Conservation (phyloP, 805 yeast species). For the Middelhovenomyces tepae region DNA sequence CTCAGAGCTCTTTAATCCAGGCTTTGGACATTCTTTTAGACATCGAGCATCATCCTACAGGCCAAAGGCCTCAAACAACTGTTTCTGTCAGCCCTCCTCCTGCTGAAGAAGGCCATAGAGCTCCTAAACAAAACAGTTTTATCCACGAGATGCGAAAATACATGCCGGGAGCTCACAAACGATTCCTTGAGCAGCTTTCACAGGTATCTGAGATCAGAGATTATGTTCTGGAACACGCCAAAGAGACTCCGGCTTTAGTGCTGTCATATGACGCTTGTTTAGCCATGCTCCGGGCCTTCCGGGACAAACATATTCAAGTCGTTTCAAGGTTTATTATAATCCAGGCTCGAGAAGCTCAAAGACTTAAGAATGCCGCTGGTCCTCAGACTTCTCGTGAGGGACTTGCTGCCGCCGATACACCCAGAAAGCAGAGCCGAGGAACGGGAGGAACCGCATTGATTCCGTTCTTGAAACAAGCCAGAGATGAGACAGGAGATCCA, state of each 20-base stretch:
- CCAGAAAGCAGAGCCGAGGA: constrained; percentile 56
- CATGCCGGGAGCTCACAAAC: constrained; percentile 83
- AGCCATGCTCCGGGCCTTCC: constrained; percentile 77
- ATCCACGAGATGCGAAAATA: constrained; percentile 77
- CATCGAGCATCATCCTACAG: constrained; percentile 74
- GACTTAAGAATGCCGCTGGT: constrained; percentile 38
- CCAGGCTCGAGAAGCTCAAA: constrained; percentile 52
- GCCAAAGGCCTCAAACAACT: constrained; percentile 35
- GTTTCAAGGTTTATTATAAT: constrained; percentile 80
- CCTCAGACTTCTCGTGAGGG: constrained; percentile 52
- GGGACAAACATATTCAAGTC: constrained; percentile 90
- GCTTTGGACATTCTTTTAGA: constrained; percentile 69
- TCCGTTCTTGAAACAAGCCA: constrained; percentile 88
- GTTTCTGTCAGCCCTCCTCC: constrained; percentile 23
- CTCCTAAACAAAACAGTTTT: constrained; percentile 35
- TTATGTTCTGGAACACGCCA: constrained; percentile 41
- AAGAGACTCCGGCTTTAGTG: constrained; percentile 44
- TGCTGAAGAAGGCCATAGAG: too few species aligned
- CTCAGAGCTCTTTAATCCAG: constrained; percentile 85
- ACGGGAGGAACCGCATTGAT: constrained; percentile 92
- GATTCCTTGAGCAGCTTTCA: constrained; percentile 57
- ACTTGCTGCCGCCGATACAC: constrained; percentile 31
- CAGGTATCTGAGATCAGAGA: constrained; percentile 52
- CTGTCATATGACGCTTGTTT: constrained; percentile 80
- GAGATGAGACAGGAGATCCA: constrained; percentile 91